Percentiles rank a stretch among this genome's conserved stretches.
These are phyloP conservation scores for Botrytis sinoallii DNA, from an alignment of 2,329 filamentous ascomycete genomes.

Conservation along the genomic window DNA sequence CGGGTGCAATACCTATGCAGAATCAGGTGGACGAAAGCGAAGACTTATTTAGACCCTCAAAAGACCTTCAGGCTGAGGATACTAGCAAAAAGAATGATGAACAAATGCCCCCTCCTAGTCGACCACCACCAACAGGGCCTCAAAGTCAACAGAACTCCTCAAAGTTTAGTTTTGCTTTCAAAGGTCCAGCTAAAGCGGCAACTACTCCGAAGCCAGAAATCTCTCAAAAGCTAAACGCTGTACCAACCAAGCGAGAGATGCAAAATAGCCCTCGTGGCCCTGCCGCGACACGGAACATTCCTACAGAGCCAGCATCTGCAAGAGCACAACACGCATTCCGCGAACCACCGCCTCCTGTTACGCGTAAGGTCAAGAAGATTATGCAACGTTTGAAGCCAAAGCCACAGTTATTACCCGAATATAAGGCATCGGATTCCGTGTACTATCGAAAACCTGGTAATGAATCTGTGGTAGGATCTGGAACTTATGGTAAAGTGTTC, in stretches of 20 bases:
- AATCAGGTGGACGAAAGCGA: conserved; percentile 49
- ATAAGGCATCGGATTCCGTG: conserved; percentile 78
- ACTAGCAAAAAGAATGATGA: conserved; percentile 48
- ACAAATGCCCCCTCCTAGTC: conserved; percentile 52
- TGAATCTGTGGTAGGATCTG: conserved; percentile 91
- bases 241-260: conserved; percentile 29
- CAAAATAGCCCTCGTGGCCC: conserved; percentile 41
- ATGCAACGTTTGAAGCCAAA: conserved; percentile 69
- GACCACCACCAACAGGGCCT: conserved; percentile 45
- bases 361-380: conserved; percentile 61
- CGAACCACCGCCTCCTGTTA: conserved; percentile 41
- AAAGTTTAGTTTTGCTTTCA: conserved; percentile 94
- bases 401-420: conserved; percentile 67
- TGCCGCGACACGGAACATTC: conserved; percentile 42
- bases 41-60: conserved; percentile 60
- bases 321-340: conserved; percentile 37
- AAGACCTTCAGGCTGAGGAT: conserved; percentile 65
- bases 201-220: conserved; percentile 60
- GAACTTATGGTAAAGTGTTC: conserved; percentile 94
- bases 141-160: conserved; percentile 44
- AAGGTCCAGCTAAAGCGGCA: conserved; percentile 62
- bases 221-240: conserved; percentile 65
- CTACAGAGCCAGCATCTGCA: conserved; percentile 53
- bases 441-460: conserved; percentile 97
- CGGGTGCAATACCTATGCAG: conserved; percentile 35